Base-by-base conservation (phyloP, 2,329 filamentous ascomycete genomes). In the Fusarium haematococcum region DNA sequence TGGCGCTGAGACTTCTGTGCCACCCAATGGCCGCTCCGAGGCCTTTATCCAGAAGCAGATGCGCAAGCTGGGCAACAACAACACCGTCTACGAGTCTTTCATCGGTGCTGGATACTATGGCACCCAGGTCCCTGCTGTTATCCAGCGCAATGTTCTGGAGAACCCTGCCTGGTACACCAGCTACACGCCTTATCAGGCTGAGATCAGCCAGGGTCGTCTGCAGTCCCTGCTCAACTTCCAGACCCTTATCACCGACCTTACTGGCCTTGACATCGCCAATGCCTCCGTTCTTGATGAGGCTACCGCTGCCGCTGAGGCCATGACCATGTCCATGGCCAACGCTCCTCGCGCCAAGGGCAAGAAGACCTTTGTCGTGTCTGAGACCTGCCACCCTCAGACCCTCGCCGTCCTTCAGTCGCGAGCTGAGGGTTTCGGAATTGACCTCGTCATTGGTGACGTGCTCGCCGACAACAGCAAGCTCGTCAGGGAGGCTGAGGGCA, bases 151-250 rank as follows among this genome's bases (percentile, higher is more conserved):
- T 81, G 90, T 98, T 14, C 87, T 98, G 62, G 95, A 98, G 87
- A 96, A 93, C 82, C 95, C 96, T 11, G 95, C 93, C 7, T 98
- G 96, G 96, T 98, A 98, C 84, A 98, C 96, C 54, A 98, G 95
- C 85, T 98, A 98, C 84, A 98, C 96, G 0, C 96, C 96, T 20
- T 98, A 98, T 84, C 96, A 98, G 85, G 94, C 96, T 5, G 96
- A 98, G 85, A 98, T 98, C 86, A 98, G 95, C 82, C 96, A 98
- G 85, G 96, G 96, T 33, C 91, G 96, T 63, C 85, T 98, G 70
- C 95, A 98, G 86, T 97, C 95, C 5, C 87, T 98, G 57, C 87
- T 98, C 71, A 98, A 98, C 87, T 98, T 95, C 86, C 96, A 98
- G 86, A 98, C 96, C 18, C 87, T 98, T 84, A 93, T 97, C 16